A percentile compares a stretch with the other conserved stretches of the same genome.
Conservation (phyloP, 345 rosid species). For the Eucalyptus virginea region DNA sequence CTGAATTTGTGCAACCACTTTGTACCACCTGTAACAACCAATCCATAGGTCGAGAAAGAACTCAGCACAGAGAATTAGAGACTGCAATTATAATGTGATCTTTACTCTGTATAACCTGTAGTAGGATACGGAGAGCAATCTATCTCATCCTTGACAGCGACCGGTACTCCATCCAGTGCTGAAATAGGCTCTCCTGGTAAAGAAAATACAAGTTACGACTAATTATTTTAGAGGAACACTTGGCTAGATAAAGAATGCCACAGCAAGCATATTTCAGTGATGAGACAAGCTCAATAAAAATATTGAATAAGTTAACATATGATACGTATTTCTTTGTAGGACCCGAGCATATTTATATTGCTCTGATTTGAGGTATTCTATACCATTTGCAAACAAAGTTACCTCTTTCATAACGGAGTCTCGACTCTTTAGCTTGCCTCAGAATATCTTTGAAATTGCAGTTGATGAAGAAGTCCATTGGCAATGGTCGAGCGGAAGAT, state of each 20-base stretch:
- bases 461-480: slow-evolving; percentile 58
- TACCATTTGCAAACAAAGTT: neutral
- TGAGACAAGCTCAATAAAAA: neutral
- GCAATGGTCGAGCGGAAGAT: slow-evolving; percentile 16
- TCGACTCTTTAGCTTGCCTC: slow-evolving; percentile 48
- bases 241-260: neutral
- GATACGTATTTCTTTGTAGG: neutral
- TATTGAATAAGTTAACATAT: neutral
- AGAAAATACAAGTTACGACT: neutral
- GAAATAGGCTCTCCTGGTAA: slow-evolving; percentile 50
- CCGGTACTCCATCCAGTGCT: slow-evolving; percentile 54
- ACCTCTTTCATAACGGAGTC: slow-evolving; percentile 46
- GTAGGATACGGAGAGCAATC: slow-evolving; percentile 74
- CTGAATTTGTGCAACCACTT: slow-evolving; percentile 63
- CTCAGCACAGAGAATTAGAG: neutral
- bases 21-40: slow-evolving; percentile 37
- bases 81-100: neutral
- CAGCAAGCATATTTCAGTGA: neutral
- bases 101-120: slow-evolving; percentile 25
- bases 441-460: slow-evolving; percentile 32
- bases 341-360: neutral
- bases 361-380: neutral
- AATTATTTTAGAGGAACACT: neutral
- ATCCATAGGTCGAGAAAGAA: neutral
- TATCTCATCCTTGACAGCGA: slow-evolving; percentile 71